Evolutionary conservation across 2,329 filamentous ascomycete species (phyloP).

Genomic region (Mycosphaerella arachidis): DNA sequence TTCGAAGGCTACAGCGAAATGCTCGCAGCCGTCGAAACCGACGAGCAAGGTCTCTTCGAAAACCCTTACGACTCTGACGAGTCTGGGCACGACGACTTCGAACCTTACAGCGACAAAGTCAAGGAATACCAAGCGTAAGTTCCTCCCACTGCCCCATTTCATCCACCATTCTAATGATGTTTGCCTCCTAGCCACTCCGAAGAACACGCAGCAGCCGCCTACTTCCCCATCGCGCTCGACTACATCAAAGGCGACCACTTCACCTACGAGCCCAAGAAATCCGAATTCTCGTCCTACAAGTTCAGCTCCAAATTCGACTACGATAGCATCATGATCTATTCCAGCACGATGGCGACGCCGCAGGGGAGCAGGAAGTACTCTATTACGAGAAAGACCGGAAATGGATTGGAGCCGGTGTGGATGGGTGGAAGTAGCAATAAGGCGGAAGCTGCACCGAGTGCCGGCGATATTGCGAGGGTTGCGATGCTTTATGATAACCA

Average conservation of each 20-base stretch:
- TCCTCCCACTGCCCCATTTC: too few relatives aligned
- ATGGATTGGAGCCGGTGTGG: not conserved
- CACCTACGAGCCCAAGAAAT: not conserved
- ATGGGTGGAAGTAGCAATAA: not conserved
- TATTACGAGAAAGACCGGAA: not conserved
- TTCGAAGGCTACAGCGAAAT: constrained; percentile 7
- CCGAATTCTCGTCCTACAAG: not conserved
- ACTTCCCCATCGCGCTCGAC: not conserved
- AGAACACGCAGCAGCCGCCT: not conserved
- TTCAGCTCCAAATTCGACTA: constrained; percentile 29
- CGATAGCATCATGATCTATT: constrained; percentile 45
- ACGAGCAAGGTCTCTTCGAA: not conserved
- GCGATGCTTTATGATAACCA: constrained; percentile 6
- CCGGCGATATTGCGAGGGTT: constrained; percentile 1
- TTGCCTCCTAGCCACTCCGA: not conserved
- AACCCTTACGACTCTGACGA: not conserved
- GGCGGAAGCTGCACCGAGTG: not conserved
- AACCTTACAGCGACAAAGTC: not conserved
- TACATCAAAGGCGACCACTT: not conserved
- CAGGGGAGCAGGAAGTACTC: not conserved
- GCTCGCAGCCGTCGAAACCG: not conserved
- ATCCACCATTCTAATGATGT: not conserved
- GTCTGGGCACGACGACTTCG: not conserved
- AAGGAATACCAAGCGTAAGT: not conserved
- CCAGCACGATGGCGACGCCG: not conserved